Conservation (phyloP, 768 basidiomycete genomes). For the Lyophyllum shimeji region DNA sequence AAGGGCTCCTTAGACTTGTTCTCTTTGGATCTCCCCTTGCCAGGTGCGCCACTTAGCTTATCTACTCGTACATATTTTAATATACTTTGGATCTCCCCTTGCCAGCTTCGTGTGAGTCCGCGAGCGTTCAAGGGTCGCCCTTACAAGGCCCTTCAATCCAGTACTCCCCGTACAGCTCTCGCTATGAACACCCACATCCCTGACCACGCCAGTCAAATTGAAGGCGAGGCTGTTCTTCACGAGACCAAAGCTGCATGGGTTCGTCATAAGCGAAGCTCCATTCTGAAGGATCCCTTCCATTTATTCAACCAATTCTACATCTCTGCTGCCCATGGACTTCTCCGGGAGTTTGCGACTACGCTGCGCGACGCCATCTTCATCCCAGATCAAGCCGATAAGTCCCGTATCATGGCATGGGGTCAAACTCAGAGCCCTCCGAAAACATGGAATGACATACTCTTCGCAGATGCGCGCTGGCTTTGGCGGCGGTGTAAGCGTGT, state of each 20-base stretch:
- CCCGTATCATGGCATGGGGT: constrained; percentile 20
- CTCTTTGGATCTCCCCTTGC: no score
- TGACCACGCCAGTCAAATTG: background rate
- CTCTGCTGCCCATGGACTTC: constrained; percentile 19
- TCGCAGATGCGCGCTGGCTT: constrained; percentile 21
- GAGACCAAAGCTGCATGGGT: background rate
- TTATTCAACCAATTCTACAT: constrained; percentile 26
- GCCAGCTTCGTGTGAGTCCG: no score
- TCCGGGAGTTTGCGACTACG: constrained; percentile 19
- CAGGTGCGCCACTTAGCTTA: no score
- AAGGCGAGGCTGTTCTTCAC: background rate
- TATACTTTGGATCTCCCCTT: no score
- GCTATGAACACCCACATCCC: no score
- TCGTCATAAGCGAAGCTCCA: background rate
- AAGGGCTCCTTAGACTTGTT: no score
- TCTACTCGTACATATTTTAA: no score
- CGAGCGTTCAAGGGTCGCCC: no score
- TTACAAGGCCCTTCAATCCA: no score
- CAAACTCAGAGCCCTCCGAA: background rate
- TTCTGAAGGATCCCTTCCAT: constrained; percentile 25
- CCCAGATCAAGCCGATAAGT: constrained; percentile 21
- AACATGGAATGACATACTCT: constrained; percentile 14
- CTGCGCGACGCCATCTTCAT: constrained; percentile 26
- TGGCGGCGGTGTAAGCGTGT: constrained; percentile 22
- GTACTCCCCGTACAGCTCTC: no score